These are phyloP conservation scores for Trypanosoma rangeli DNA, from an alignment of 208 protist species.

Conservation along the genomic window DNA sequence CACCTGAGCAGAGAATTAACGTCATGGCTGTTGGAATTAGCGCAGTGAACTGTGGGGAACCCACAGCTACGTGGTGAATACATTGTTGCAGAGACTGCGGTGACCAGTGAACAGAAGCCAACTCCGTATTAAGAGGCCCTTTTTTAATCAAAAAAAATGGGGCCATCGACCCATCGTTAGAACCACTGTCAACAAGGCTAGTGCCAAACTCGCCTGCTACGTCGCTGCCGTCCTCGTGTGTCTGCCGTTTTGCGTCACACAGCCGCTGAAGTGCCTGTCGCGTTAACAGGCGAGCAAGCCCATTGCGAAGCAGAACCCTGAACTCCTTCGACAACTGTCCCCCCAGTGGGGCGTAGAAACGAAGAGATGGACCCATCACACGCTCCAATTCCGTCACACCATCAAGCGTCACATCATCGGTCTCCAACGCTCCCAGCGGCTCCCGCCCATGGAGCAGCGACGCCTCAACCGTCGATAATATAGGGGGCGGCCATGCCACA, in stretches of 20 bases:
- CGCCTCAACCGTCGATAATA: background rate
- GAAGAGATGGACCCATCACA: slow-evolving; percentile 10
- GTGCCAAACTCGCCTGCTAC: background rate
- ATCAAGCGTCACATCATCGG: background rate
- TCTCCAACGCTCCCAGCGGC: background rate
- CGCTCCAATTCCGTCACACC: slow-evolving; percentile 3
- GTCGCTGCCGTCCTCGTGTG: background rate
- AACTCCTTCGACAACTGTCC: slow-evolving; percentile 22
- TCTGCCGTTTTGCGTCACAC: background rate
- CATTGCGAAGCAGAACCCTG: slow-evolving; percentile 12
- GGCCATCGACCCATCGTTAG: background rate
- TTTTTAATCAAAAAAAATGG: slow-evolving; percentile 16
- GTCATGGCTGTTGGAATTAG: slow-evolving; percentile 2
- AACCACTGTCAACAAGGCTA: background rate
- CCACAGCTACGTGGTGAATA: background rate
- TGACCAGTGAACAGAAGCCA: slow-evolving; percentile 26
- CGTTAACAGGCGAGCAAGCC: slow-evolving; percentile 18
- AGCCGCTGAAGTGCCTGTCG: slow-evolving; percentile 5
- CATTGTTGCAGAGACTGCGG: slow-evolving; percentile 11
- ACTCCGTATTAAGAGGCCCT: background rate
- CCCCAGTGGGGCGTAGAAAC: slow-evolving; percentile 27
- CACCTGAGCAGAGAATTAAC: slow-evolving; percentile 14
- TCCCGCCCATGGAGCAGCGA: background rate
- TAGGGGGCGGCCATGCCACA: background rate
- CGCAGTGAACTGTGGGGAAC: slow-evolving; percentile 5